Evolutionary conservation across 73 alveolate species (phyloP).

Genomic region (Stentor coeruleus): DNA sequence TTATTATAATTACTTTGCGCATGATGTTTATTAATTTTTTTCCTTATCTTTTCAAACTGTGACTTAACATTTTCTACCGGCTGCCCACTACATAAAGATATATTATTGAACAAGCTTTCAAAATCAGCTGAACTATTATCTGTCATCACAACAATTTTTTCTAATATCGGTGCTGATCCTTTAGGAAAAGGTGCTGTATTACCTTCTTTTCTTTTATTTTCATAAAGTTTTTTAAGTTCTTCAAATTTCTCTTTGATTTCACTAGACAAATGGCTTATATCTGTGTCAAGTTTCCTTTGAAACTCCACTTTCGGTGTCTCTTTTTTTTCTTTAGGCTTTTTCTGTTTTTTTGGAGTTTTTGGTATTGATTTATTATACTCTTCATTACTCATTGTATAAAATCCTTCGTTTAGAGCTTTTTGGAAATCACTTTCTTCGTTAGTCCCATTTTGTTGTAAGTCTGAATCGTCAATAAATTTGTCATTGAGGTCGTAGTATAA

Average conservation of each 20-base stretch:
- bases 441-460: background rate
- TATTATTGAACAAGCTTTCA: background rate
- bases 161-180: background rate
- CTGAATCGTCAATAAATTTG: conserved; percentile 1
- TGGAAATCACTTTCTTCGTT: conserved; percentile 1
- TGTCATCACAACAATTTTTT: background rate
- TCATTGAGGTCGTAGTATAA: conserved; percentile 6
- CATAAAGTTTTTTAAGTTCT: background rate
- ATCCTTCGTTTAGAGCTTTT: background rate
- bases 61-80: background rate
- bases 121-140: background rate
- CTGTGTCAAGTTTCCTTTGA: background rate
- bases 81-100: background rate
- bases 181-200: conserved; percentile 1
- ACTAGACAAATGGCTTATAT: background rate
- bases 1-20: background rate
- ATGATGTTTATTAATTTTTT: background rate
- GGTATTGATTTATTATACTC: no score
- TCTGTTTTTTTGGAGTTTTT: background rate
- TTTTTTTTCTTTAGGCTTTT: background rate
- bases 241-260: background rate
- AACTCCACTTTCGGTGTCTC: background rate
- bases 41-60: background rate
- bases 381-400: background rate
- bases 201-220: background rate